phyloP scores from a whole-genome alignment of 2,329 filamentous ascomycete species.

The Beauveria varroae region DNA sequence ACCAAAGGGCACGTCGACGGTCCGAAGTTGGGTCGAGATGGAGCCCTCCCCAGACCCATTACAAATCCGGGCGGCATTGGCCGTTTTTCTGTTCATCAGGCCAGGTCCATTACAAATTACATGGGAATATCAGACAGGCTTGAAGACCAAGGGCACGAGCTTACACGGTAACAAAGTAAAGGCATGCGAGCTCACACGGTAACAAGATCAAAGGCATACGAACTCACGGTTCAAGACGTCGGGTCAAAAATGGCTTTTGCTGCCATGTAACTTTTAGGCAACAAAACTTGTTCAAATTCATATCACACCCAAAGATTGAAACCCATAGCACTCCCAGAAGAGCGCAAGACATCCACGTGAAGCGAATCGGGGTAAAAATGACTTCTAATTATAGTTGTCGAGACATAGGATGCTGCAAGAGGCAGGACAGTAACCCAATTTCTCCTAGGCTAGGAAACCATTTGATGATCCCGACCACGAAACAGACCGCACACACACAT shows the following conservation, averaged over 20 bases:
- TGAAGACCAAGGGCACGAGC: no score
- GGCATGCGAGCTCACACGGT: no score
- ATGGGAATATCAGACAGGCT: no score
- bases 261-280: neutral
- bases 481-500: conserved; percentile 8
- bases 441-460: conserved; percentile 12
- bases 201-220: neutral
- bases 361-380: conserved; percentile 7
- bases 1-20: no score
- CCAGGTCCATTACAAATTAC: no score
- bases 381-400: conserved; percentile 9
- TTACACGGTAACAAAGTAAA: no score
- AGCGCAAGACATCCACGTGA: neutral
- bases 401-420: conserved; percentile 9
- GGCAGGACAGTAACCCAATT: conserved; percentile 6
- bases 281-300: neutral
- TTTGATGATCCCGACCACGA: conserved; percentile 1
- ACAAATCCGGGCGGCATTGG: no score
- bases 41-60: no score
- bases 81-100: no score
- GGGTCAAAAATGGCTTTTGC: conserved; percentile 10
- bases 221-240: neutral
- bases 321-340: conserved; percentile 1
- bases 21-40: no score
- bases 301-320: neutral